Evolutionary conservation across 805 yeast species (phyloP).

Genomic region (Ogataea wickerhamii): DNA sequence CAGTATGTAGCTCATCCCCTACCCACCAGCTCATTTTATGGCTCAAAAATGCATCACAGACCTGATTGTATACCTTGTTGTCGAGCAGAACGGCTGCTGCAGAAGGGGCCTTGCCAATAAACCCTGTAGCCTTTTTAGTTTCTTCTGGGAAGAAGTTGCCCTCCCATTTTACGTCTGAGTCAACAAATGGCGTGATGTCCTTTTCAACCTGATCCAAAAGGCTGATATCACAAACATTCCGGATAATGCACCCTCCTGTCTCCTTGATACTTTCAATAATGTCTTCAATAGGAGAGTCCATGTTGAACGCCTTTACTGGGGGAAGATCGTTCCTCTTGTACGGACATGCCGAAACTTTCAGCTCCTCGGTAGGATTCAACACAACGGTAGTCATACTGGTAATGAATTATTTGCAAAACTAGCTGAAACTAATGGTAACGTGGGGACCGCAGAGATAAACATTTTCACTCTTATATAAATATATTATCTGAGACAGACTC

Average conservation of each 20-base stretch:
- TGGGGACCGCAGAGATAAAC: too few relatives aligned
- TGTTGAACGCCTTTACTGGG: constrained; percentile 7
- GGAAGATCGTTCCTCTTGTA: constrained; percentile 4
- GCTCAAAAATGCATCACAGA: constrained; percentile 20
- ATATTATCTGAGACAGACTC: too few relatives aligned
- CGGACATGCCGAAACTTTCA: constrained; percentile 1
- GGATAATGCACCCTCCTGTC: constrained; percentile 27
- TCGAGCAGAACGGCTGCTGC: constrained; percentile 18
- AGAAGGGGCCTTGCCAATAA: constrained; percentile 20
- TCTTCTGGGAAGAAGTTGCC: constrained; percentile 25
- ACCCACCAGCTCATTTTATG: constrained; percentile 21
- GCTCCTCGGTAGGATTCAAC: not conserved
- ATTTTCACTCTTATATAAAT: too few relatives aligned
- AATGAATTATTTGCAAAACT: too few relatives aligned
- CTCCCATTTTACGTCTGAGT: constrained; percentile 23
- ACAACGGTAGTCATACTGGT: constrained; percentile 1
- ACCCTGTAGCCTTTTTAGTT: constrained; percentile 24
- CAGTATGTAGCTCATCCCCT: constrained; percentile 22
- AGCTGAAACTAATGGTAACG: too few relatives aligned
- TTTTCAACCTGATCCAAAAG: constrained; percentile 14
- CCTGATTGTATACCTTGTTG: constrained; percentile 17
- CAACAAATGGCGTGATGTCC: constrained; percentile 25
- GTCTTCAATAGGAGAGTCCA: constrained; percentile 12
- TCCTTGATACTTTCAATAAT: constrained; percentile 17
- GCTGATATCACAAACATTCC: constrained; percentile 15